Percentiles rank a stretch among this genome's conserved stretches.
These are phyloP conservation scores for Pseudohyphozyma bogoriensis DNA, from an alignment of 768 basidiomycete genomes.

Conservation along the genomic window DNA sequence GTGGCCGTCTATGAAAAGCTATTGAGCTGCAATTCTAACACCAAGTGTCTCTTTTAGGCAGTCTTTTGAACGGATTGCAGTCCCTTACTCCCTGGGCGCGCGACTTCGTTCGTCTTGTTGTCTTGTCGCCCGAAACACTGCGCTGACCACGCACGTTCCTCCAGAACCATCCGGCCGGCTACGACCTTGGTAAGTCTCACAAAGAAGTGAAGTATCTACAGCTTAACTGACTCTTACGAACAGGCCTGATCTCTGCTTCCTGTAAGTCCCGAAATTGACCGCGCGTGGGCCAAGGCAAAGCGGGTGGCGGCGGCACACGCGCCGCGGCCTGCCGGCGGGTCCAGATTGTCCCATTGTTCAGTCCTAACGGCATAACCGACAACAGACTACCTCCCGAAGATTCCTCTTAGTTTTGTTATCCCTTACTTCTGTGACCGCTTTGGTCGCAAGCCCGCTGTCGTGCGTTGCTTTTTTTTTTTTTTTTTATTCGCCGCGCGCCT, in stretches of 20 bases:
- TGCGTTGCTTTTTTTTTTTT: conserved; percentile 2
- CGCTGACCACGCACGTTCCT: background rate
- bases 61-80: background rate
- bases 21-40: background rate
- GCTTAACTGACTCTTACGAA: too few species aligned
- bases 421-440: conserved; percentile 3
- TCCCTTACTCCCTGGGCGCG: background rate
- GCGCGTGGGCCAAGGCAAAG: too few species aligned
- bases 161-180: background rate
- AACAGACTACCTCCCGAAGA: conserved; percentile 12
- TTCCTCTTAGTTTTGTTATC: conserved; percentile 7
- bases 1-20: background rate
- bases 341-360: too few species aligned
- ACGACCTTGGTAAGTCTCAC: background rate
- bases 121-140: background rate
- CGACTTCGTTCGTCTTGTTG: background rate
- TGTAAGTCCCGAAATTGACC: too few species aligned
- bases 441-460: background rate
- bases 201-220: too few species aligned
- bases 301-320: too few species aligned
- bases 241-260: conserved; percentile 24
- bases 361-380: too few species aligned
- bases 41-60: background rate
- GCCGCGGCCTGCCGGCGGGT: too few species aligned
- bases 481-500: too few species aligned